These are phyloP conservation scores for Suillus brevipes DNA, from an alignment of 768 basidiomycete genomes.

Conservation along the genomic window DNA sequence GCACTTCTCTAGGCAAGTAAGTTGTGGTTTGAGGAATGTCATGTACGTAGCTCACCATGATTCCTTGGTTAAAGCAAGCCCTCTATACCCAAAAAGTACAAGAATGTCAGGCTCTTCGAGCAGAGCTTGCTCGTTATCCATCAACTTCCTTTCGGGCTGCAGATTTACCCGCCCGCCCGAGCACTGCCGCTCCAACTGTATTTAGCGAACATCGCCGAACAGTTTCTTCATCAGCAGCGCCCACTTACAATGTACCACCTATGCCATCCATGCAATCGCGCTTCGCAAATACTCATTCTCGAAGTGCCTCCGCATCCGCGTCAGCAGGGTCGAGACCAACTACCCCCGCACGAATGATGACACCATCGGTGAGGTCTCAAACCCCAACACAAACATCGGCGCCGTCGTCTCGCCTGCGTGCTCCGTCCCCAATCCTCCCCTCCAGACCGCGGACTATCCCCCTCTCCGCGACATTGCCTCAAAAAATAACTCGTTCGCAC, in stretches of 20 bases:
- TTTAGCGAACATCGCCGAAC: slow-evolving; percentile 30
- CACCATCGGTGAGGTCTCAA: slow-evolving; percentile 25
- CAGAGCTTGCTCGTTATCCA: slow-evolving; percentile 59
- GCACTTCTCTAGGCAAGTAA: slow-evolving; percentile 56
- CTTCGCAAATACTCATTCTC: slow-evolving; percentile 52
- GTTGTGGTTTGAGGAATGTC: slow-evolving; percentile 26
- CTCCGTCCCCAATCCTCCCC: slow-evolving; percentile 33
- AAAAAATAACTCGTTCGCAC: slow-evolving; percentile 57
- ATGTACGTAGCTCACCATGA: slow-evolving; percentile 16
- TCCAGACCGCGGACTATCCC: slow-evolving; percentile 53
- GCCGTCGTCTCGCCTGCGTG: slow-evolving; percentile 27
- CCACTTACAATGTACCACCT: slow-evolving; percentile 33
- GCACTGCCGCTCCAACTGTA: slow-evolving; percentile 25
- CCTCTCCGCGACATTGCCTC: slow-evolving; percentile 45
- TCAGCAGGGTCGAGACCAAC: slow-evolving; percentile 37
- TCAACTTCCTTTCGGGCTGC: slow-evolving; percentile 20
- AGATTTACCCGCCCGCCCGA: slow-evolving; percentile 24
- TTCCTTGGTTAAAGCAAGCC: slow-evolving; percentile 45
- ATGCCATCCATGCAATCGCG: slow-evolving; percentile 51
- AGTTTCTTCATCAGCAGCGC: slow-evolving; percentile 28
- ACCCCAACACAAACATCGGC: slow-evolving; percentile 18
- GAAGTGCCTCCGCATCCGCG: slow-evolving; percentile 52
- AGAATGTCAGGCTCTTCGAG: slow-evolving; percentile 67
- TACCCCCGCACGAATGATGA: slow-evolving; percentile 29
- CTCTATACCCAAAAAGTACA: slow-evolving; percentile 66